Conservation (phyloP, 1,284 basidiomycete genomes). For the Ganoderma resinaceum region DNA sequence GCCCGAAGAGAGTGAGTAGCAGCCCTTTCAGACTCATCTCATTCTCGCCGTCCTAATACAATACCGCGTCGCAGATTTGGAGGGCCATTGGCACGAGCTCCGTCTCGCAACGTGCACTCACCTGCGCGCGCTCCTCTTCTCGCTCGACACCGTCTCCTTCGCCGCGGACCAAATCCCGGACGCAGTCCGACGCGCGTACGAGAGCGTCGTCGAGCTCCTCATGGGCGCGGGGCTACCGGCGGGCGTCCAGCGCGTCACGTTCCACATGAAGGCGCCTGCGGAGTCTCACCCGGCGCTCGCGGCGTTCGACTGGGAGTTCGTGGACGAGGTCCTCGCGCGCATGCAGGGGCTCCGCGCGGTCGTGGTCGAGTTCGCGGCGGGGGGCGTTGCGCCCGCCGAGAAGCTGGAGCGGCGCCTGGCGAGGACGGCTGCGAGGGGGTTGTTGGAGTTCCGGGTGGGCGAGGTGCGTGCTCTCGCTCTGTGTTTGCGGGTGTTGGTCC, state of each 20-base stretch:
- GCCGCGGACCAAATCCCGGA: background rate
- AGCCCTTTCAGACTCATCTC: background rate
- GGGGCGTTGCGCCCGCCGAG: background rate
- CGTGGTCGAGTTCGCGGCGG: background rate
- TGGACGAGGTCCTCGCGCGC: background rate
- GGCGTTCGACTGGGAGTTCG: background rate
- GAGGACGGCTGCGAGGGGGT: background rate
- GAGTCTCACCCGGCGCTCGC: background rate
- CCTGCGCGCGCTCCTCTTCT: background rate
- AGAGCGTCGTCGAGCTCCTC: background rate
- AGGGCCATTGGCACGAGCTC: background rate
- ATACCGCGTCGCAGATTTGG: background rate
- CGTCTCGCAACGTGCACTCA: background rate
- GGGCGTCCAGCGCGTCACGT: background rate
- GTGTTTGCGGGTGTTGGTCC: background rate
- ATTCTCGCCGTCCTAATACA: background rate
- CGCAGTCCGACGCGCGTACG: background rate
- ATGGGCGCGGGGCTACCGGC: background rate
- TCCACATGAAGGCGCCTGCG: background rate
- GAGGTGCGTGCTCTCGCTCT: background rate
- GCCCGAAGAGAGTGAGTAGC: background rate
- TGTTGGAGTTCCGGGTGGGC: background rate
- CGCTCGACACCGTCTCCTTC: background rate
- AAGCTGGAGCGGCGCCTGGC: background rate
- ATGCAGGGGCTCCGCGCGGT: conserved; percentile 40